These are phyloP conservation scores for Moricandia arvensis DNA, from an alignment of 345 rosid species.

Conservation along the genomic window DNA sequence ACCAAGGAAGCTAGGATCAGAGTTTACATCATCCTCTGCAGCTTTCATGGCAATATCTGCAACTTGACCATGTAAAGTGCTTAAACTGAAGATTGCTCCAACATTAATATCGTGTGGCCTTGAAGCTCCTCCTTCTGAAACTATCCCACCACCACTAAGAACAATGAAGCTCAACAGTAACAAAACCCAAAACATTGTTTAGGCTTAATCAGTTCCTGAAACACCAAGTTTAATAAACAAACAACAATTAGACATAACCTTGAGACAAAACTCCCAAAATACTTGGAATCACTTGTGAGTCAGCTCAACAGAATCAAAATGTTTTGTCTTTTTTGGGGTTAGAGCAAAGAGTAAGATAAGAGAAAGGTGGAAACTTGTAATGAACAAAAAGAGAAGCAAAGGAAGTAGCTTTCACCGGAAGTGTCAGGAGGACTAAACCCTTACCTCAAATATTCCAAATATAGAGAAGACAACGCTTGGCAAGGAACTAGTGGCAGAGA, in stretches of 20 bases:
- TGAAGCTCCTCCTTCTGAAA: slow-evolving; percentile 46
- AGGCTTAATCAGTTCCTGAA: slow-evolving; percentile 29
- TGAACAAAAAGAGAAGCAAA: slow-evolving; percentile 15
- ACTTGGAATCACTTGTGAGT: neutral
- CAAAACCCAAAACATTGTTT: slow-evolving; percentile 49
- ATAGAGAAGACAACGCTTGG: slow-evolving; percentile 9
- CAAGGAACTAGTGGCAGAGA: slow-evolving; percentile 26
- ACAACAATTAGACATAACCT: neutral
- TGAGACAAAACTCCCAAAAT: neutral
- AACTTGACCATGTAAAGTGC: slow-evolving; percentile 54
- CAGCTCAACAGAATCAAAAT: neutral
- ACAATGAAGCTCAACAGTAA: slow-evolving; percentile 37
- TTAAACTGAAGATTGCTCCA: slow-evolving; percentile 64
- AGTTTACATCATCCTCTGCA: slow-evolving; percentile 69
- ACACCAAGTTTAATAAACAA: slow-evolving; percentile 27
- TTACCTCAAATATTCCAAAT: slow-evolving; percentile 33
- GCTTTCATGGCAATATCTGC: slow-evolving; percentile 65
- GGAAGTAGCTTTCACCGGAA: slow-evolving; percentile 26
- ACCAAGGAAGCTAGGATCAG: slow-evolving; percentile 62
- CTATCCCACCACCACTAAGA: slow-evolving; percentile 33
- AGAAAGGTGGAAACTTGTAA: slow-evolving; percentile 18
- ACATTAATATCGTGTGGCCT: slow-evolving; percentile 47
- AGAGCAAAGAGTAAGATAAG: slow-evolving; percentile 9
- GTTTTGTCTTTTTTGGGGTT: neutral
- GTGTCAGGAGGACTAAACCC: slow-evolving; percentile 33